Conservation (phyloP, 768 basidiomycete species). For the Ramaria rubella region DNA sequence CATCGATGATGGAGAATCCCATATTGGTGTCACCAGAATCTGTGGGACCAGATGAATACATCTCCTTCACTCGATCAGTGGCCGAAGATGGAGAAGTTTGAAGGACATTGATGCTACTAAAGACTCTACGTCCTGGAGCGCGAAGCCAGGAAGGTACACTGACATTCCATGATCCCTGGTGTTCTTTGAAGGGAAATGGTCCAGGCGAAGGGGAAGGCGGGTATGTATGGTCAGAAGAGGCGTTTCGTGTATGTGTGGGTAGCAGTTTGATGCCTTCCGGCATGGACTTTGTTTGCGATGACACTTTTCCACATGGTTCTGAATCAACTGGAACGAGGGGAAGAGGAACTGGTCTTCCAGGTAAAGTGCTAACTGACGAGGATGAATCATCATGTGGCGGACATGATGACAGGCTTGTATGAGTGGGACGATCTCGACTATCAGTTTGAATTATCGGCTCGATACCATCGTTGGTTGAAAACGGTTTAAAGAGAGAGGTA, state of each 20-base stretch:
- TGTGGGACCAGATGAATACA: constrained; percentile 42
- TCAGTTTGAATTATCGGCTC: neutral
- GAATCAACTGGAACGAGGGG: constrained; percentile 17
- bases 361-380: constrained; percentile 26
- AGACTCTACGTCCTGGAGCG: constrained; percentile 24
- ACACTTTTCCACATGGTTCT: constrained; percentile 11
- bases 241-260: neutral
- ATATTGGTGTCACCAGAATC: constrained; percentile 38
- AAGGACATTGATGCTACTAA: constrained; percentile 27
- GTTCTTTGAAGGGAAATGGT: constrained; percentile 37
- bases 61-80: constrained; percentile 46
- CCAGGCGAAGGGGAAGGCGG: constrained; percentile 60
- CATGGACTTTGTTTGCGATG: neutral
- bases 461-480: constrained; percentile 27
- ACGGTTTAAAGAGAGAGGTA: constrained; percentile 58
- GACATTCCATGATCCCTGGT: constrained; percentile 45
- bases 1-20: constrained; percentile 78
- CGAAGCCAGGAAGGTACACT: constrained; percentile 69
- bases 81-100: constrained; percentile 29
- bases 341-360: constrained; percentile 10
- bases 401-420: neutral
- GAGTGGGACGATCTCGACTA: neutral
- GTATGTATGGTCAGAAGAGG: constrained; percentile 60
- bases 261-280: neutral
- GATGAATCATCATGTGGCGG: constrained; percentile 27